Evolutionary conservation across 306 rosid genomes (phyloP).

Genomic region (Prunus dulcis): DNA sequence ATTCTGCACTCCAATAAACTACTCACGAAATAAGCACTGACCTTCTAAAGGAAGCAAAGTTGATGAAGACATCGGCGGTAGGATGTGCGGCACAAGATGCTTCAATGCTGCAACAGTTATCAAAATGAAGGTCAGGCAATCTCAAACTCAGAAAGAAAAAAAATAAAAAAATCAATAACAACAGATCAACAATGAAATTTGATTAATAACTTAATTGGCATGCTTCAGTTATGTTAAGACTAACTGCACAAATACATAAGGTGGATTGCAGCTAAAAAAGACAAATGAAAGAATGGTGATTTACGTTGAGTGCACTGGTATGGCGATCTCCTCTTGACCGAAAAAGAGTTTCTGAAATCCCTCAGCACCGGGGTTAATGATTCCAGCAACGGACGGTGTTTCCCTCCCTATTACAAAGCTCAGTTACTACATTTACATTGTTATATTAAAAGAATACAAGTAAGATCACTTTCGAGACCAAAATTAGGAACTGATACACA

Average conservation of each 20-base stretch:
- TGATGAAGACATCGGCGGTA: conserved; percentile 97
- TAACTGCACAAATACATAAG: not conserved
- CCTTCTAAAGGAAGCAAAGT: conserved; percentile 97
- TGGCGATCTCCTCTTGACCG: conserved; percentile 97
- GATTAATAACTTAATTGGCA: not conserved
- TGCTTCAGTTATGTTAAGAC: not conserved
- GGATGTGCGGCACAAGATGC: conserved; percentile 97
- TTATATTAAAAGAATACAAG: not conserved
- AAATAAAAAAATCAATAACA: not conserved
- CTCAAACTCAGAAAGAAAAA: conserved; percentile 19
- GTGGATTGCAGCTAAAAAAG: not conserved
- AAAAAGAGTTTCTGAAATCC: conserved; percentile 98
- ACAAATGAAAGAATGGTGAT: conserved; percentile 17
- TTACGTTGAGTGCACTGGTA: conserved; percentile 91
- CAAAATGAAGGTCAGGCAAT: conserved; percentile 22
- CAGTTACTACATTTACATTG: not conserved
- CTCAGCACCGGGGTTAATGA: conserved; percentile 92
- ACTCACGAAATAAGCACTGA: conserved; percentile 27
- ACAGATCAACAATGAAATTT: not conserved
- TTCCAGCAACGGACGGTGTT: conserved; percentile 98
- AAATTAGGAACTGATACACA: conserved; percentile 26
- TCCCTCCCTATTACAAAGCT: conserved; percentile 67
- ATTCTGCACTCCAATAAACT: not conserved
- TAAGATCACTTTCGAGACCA: not conserved
- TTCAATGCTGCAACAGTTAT: conserved; percentile 68